Percentiles rank a stretch among this genome's conserved stretches.
Conservation (phyloP, 345 rosid genomes). For the Euphorbia lathyris region DNA sequence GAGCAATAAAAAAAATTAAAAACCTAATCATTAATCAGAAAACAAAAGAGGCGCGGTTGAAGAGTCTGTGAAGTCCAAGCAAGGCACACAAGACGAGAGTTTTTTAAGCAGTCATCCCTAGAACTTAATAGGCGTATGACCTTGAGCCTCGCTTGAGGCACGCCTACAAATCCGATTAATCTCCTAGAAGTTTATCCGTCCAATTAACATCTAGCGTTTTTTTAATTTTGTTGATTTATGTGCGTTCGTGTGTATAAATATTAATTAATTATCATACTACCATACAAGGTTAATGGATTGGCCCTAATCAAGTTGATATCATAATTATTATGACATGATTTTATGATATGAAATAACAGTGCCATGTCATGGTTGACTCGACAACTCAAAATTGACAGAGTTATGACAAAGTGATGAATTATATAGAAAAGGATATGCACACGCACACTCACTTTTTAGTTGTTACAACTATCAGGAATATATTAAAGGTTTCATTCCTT, state of each 20-base stretch:
- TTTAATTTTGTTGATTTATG: background rate
- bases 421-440: background rate
- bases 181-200: too few relatives aligned
- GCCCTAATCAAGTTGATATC: background rate
- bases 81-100: too few relatives aligned
- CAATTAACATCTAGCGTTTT: too few relatives aligned
- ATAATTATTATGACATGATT: background rate
- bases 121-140: too few relatives aligned
- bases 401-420: background rate
- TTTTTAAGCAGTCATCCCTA: too few relatives aligned
- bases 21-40: too few relatives aligned
- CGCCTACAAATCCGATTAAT: too few relatives aligned
- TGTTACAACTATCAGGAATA: too few relatives aligned
- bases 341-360: background rate
- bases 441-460: background rate
- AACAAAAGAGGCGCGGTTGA: too few relatives aligned
- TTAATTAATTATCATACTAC: background rate
- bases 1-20: slow-evolving; percentile 1
- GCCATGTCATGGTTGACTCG: background rate
- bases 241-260: background rate
- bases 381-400: background rate
- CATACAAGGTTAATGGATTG: background rate
- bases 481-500: too few relatives aligned
- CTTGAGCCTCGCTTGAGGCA: too few relatives aligned
- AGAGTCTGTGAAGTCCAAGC: too few relatives aligned